Evolutionary conservation across 108 stramenopile species (phyloP), one percentile per base, ranked within the genome.

Genomic region (Nannochloropsis granulata): DNA sequence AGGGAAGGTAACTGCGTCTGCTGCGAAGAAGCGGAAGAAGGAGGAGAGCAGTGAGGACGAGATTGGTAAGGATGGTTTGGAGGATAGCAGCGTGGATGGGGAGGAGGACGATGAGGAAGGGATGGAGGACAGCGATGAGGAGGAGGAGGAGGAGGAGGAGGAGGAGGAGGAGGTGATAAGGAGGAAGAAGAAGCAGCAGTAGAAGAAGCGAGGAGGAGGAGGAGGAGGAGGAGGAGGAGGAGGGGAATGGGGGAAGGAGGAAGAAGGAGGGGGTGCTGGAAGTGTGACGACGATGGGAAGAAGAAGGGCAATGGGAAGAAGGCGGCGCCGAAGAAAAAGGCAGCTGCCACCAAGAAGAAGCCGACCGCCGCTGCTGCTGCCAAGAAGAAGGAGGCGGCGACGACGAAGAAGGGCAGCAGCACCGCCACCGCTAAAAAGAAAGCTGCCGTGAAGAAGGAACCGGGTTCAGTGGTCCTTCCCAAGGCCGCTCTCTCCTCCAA

Each of bases 281-380:
- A 23, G 13, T 86, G 89, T 26, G 85, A 26, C 45, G 85, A 85
- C 79, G 87, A 87, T 44, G 90, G 81, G 19, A 44, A 79, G 12
- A 44, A 79, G 12, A 82, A 23, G 45, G 42, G 14, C 43, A 81
- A 1, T 1, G 84, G 86, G 90, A 86, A 21, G 24, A 88, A 90
- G 81, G 86, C 87, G 79, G 81, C n/a, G 43, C 43, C 56, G 44
- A 89, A 85, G n/a, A 89, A 82, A 44, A 43, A 25, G 24, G 85
- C 82, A 42, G 24, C 78, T 14, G 44, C 78, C 0, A 43, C 81
- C 78, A 85, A 80, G 80, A 56, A 21, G 13, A 88, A 88, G 80
- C 56, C 83, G 13, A 90, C 79, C 81, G 23, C 87, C n/a, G 83
- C 88, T 78, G 25, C 56, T 78, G 44, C 44, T 13, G 44, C 44